phyloP scores from a whole-genome alignment of 2,329 filamentous ascomycete species.

The Talaromyces funiculosus region DNA sequence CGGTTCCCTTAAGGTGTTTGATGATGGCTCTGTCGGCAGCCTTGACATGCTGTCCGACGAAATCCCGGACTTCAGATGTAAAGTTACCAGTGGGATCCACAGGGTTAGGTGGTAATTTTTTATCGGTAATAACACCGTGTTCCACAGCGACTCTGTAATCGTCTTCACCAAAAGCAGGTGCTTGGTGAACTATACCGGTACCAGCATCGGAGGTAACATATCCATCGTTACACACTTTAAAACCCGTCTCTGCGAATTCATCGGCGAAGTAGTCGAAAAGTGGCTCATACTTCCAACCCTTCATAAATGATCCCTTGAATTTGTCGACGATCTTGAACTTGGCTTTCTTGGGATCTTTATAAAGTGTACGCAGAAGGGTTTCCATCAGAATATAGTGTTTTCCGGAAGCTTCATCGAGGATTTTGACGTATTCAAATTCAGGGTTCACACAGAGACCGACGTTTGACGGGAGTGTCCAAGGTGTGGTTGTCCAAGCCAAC shows the following conservation, averaged over 20 bases:
- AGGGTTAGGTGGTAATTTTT: constrained; percentile 77
- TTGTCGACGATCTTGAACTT: constrained; percentile 80
- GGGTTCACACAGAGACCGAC: constrained; percentile 71
- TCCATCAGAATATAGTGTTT: constrained; percentile 84
- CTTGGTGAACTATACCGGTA: constrained; percentile 89
- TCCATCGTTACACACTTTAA: constrained; percentile 72
- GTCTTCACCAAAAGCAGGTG: constrained; percentile 90
- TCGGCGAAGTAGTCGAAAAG: constrained; percentile 87
- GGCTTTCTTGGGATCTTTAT: constrained; percentile 93
- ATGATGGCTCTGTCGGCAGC: constrained; percentile 89
- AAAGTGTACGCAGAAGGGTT: constrained; percentile 71
- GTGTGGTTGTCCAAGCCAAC: constrained; percentile 85
- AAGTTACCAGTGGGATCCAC: constrained; percentile 81
- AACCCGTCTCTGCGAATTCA: constrained; percentile 77
- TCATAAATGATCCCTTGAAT: constrained; percentile 75
- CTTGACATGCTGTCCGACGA: constrained; percentile 83
- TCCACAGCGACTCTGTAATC: constrained; percentile 82
- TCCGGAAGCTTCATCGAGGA: constrained; percentile 72
- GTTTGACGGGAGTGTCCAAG: constrained; percentile 80
- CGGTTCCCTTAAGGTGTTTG: constrained; percentile 72
- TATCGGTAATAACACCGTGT: constrained; percentile 69
- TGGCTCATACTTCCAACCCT: constrained; percentile 83
- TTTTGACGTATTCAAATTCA: constrained; percentile 81
- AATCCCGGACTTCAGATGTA: constrained; percentile 70
- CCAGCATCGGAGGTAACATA: constrained; percentile 89